Conservation (phyloP, 805 yeast genomes). For the Zygotorulaspora chibaensis region DNA sequence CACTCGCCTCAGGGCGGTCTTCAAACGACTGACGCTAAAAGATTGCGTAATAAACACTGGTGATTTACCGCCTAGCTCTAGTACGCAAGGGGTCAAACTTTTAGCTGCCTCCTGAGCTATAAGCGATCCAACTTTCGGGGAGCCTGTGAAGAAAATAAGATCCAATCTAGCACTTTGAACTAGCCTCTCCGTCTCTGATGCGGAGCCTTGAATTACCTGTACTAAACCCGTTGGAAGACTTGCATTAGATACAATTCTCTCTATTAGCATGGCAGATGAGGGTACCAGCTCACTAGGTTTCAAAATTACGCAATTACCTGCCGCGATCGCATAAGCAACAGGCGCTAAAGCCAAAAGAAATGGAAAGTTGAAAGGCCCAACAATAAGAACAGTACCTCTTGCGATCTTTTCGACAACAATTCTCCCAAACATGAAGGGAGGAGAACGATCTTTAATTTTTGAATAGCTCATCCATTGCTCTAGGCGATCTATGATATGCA, state of each 20-base stretch:
- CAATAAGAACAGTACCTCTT: conserved; percentile 65
- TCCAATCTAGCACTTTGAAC: conserved; percentile 61
- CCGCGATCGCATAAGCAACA: conserved; percentile 73
- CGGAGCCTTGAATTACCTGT: conserved; percentile 67
- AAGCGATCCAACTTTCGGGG: conserved; percentile 66
- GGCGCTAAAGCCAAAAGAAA: conserved; percentile 59
- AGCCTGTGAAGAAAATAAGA: conserved; percentile 84
- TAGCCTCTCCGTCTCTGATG: conserved; percentile 55
- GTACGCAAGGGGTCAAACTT: conserved; percentile 68
- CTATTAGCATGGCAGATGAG: conserved; percentile 49
- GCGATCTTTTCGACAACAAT: conserved; percentile 40
- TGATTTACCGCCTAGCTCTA: conserved; percentile 91
- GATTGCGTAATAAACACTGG: conserved; percentile 68
- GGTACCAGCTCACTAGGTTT: conserved; percentile 78
- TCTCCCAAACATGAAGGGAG: conserved; percentile 37
- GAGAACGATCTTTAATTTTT: conserved; percentile 30
- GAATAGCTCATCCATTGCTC: conserved; percentile 58
- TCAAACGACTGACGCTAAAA: conserved; percentile 42
- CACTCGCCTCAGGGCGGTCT: conserved; percentile 54
- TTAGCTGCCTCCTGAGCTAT: conserved; percentile 82
- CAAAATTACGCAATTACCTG: conserved; percentile 74
- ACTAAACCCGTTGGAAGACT: conserved; percentile 51
- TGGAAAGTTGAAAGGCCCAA: conserved; percentile 46
- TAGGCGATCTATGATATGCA: conserved; percentile 54
- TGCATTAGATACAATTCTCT: conserved; percentile 49